Evolutionary conservation across 1,284 basidiomycete species (phyloP).

Genomic region (Exobasidium rhododendri): DNA sequence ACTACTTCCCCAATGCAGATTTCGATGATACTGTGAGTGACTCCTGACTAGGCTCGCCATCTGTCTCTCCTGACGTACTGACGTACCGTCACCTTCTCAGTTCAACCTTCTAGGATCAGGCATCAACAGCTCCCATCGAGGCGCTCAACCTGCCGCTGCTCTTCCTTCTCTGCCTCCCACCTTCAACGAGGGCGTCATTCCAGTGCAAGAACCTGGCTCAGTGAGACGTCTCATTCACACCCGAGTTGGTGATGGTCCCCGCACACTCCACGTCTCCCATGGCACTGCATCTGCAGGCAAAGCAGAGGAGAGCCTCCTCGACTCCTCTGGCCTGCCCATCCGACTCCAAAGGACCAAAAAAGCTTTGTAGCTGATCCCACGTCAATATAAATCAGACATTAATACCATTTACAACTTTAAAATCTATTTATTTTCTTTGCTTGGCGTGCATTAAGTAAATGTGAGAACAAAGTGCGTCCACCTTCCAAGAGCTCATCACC

Average conservation of each 20-base stretch:
- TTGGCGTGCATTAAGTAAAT: too few species aligned
- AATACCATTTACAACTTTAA: too few species aligned
- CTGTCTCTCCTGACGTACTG: neutral
- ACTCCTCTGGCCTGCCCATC: conserved; percentile 39
- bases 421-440: too few species aligned
- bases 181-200: conserved; percentile 48
- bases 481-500: too few species aligned
- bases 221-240: conserved; percentile 53
- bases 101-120: conserved; percentile 47
- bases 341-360: conserved; percentile 46
- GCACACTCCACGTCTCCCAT: conserved; percentile 37
- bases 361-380: too few species aligned
- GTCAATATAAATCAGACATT: too few species aligned
- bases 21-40: conserved; percentile 51
- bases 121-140: conserved; percentile 42
- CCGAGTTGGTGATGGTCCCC: conserved; percentile 51
- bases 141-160: conserved; percentile 27
- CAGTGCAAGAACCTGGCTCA: conserved; percentile 45
- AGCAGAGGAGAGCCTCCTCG: conserved; percentile 33
- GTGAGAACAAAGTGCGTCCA: too few species aligned
- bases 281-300: conserved; percentile 4
- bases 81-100: conserved; percentile 14
- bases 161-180: conserved; percentile 36
- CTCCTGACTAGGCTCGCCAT: neutral
- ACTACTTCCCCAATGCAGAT: conserved; percentile 54